phyloP scores from a whole-genome alignment of 2,329 filamentous ascomycete species.

The Calonectria naviculata region DNA sequence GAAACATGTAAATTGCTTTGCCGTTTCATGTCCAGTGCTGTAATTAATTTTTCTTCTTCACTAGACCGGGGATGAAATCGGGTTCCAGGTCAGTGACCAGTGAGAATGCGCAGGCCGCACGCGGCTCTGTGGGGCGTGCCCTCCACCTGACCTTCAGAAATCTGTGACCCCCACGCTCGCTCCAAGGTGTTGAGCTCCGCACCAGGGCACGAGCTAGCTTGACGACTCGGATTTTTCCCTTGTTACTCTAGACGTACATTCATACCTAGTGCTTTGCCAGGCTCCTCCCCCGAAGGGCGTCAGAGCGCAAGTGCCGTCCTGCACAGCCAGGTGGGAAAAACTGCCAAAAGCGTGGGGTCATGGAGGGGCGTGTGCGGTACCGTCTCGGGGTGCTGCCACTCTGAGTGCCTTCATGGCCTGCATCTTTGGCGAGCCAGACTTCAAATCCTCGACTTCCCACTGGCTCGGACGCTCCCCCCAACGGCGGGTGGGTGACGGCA shows the following conservation, averaged over 20 bases:
- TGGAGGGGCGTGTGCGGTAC: neutral
- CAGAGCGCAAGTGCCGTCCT: slow-evolving; percentile 1
- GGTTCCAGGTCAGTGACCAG: slow-evolving; percentile 11
- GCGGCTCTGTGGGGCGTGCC: slow-evolving; percentile 18
- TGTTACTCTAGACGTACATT: neutral
- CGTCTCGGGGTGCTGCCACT: neutral
- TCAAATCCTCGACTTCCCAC: slow-evolving; percentile 6
- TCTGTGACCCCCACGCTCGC: slow-evolving; percentile 17
- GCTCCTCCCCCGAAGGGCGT: neutral
- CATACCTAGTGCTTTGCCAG: neutral
- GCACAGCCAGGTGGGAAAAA: neutral
- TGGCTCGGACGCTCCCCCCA: neutral
- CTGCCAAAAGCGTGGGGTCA: neutral
- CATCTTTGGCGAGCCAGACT: neutral
- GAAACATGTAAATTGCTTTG: slow-evolving; percentile 2
- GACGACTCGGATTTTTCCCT: slow-evolving; percentile 15
- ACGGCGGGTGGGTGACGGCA: slow-evolving; percentile 1
- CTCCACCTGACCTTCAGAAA: slow-evolving; percentile 24
- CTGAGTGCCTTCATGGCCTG: neutral
- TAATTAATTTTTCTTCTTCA: neutral
- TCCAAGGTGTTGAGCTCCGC: slow-evolving; percentile 11
- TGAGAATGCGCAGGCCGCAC: slow-evolving; percentile 5
- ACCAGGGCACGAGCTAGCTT: neutral
- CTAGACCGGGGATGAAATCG: neutral
- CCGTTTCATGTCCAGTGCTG: slow-evolving; percentile 7